A percentile compares a stretch with the other conserved stretches of the same genome.
Conservation (phyloP, 2,329 filamentous ascomycete species). For the Alternaria novae-zelandiae region DNA sequence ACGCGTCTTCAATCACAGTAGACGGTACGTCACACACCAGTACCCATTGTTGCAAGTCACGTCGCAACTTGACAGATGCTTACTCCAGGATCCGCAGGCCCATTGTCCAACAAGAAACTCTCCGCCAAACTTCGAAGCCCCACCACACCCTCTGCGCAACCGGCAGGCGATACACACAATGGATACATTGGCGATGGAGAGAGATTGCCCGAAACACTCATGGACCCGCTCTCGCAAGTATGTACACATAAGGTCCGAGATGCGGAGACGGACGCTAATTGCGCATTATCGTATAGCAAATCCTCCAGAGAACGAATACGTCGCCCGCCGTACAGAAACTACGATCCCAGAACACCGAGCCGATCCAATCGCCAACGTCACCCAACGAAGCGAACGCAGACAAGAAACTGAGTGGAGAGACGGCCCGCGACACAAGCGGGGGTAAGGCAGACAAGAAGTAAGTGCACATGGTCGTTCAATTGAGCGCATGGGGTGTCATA, state of each 20-base stretch:
- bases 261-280: conserved; percentile 17
- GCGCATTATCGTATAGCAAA: conserved; percentile 51
- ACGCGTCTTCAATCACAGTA: conserved; percentile 25
- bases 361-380: conserved; percentile 35
- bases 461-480: conserved; percentile 21
- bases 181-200: conserved; percentile 21
- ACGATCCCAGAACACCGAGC: conserved; percentile 54
- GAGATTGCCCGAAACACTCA: conserved; percentile 51
- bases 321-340: conserved; percentile 64
- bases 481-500: neutral
- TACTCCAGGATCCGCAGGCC: conserved; percentile 23
- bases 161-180: conserved; percentile 28
- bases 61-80: conserved; percentile 14
- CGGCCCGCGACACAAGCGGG: conserved; percentile 27
- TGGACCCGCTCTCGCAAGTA: conserved; percentile 74
- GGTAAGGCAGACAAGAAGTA: conserved; percentile 48
- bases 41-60: neutral
- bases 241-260: conserved; percentile 32
- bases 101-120: conserved; percentile 36
- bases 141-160: conserved; percentile 22
- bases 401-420: conserved; percentile 37
- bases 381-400: conserved; percentile 60
- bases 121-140: conserved; percentile 35
- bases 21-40: conserved; percentile 30
- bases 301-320: conserved; percentile 71